These are phyloP conservation scores for Xerocomus minutiporus DNA, from an alignment of 1,284 basidiomycete genomes.

Conservation along the genomic window DNA sequence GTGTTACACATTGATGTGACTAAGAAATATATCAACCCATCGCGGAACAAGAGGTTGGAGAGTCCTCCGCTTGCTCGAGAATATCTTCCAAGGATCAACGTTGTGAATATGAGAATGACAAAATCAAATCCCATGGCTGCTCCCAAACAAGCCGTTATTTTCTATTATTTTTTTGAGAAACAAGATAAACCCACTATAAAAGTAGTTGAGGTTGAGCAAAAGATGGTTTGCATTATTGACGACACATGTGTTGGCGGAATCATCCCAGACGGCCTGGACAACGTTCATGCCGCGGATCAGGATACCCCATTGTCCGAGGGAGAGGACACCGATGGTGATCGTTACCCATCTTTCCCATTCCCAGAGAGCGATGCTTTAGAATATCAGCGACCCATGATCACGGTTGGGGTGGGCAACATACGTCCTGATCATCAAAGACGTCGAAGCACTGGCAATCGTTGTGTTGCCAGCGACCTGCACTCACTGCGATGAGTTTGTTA, in stretches of 20 bases:
- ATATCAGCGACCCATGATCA: background rate
- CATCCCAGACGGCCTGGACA: constrained; percentile 51
- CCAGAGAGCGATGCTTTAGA: constrained; percentile 62
- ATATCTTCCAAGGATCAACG: constrained; percentile 45
- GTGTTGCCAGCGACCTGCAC: constrained; percentile 27
- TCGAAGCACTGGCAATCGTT: constrained; percentile 33
- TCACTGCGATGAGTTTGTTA: constrained; percentile 5
- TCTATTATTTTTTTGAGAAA: background rate
- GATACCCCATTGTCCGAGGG: constrained; percentile 60
- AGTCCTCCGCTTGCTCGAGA: constrained; percentile 46
- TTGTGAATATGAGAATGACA: constrained; percentile 52
- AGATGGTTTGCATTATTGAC: constrained; percentile 46
- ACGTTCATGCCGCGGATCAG: constrained; percentile 65
- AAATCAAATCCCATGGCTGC: constrained; percentile 67
- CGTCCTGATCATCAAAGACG: constrained; percentile 68
- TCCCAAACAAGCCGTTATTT: background rate
- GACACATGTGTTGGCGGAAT: constrained; percentile 38
- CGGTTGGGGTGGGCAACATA: constrained; percentile 28
- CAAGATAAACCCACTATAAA: constrained; percentile 50
- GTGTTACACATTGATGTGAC: constrained; percentile 62
- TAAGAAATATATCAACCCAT: constrained; percentile 65
- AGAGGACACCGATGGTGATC: constrained; percentile 47
- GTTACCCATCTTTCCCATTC: constrained; percentile 50
- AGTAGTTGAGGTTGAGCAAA: constrained; percentile 60
- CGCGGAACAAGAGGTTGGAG: constrained; percentile 65